Percentiles rank a stretch among this genome's conserved stretches.
phyloP scores from a whole-genome alignment of 352 stramenopile genomes.

The Phytopythium kandeliae region DNA sequence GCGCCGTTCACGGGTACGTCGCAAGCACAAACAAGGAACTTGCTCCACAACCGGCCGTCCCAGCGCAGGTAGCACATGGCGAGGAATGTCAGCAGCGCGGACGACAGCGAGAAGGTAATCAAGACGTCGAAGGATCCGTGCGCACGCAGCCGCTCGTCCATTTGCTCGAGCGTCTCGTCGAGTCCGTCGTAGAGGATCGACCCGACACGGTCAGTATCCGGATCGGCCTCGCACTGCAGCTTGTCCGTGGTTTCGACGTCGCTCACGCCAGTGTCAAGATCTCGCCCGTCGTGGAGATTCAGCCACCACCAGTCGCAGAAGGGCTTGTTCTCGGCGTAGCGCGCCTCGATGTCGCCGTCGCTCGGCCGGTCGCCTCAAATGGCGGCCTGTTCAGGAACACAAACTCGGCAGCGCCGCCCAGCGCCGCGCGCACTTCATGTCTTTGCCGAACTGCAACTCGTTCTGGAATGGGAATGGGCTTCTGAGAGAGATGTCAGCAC shows the following conservation, averaged over 20 bases:
- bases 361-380: slow-evolving; percentile 28
- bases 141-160: slow-evolving; percentile 47
- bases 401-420: slow-evolving; percentile 28
- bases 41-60: slow-evolving; percentile 35
- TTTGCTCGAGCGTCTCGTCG: slow-evolving; percentile 36
- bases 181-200: slow-evolving; percentile 30
- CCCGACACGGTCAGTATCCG: background rate
- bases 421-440: slow-evolving; percentile 25
- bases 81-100: slow-evolving; percentile 51
- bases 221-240: slow-evolving; percentile 8
- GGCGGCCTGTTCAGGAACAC: slow-evolving; percentile 32
- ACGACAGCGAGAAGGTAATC: slow-evolving; percentile 73
- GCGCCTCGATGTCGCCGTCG: slow-evolving; percentile 24
- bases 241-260: slow-evolving; percentile 24
- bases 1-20: slow-evolving; percentile 25
- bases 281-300: slow-evolving; percentile 12
- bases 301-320: slow-evolving; percentile 49
- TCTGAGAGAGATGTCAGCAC: too few species aligned
- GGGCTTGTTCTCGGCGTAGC: slow-evolving; percentile 16
- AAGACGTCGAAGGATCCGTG: slow-evolving; percentile 70
- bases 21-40: slow-evolving; percentile 39
- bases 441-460: too few species aligned
- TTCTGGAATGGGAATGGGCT: too few species aligned
- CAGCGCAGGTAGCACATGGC: slow-evolving; percentile 50
- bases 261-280: slow-evolving; percentile 16